phyloP scores from a whole-genome alignment of 106 monocot species.

The Dioscorea alata region DNA sequence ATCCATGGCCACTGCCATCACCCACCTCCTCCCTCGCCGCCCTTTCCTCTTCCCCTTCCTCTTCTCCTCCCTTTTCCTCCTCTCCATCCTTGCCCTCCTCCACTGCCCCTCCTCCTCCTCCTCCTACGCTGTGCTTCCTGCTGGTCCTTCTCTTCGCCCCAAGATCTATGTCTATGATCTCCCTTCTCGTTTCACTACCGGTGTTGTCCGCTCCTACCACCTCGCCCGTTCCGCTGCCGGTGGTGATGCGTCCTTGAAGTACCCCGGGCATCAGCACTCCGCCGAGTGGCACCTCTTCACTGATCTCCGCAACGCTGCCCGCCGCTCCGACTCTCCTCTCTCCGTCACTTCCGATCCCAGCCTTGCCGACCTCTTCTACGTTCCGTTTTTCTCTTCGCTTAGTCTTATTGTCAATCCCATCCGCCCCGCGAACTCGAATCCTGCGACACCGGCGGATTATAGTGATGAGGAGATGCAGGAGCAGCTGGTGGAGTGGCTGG shows the following conservation, averaged over 20 bases:
- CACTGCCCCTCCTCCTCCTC: conserved; percentile 1
- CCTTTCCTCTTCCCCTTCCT: conserved; percentile 4
- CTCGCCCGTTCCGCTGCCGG: conserved; percentile 32
- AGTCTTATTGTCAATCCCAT: conserved; percentile 79
- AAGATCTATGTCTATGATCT: conserved; percentile 88
- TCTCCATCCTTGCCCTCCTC: conserved; percentile 1
- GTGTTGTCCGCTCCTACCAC: conserved; percentile 68
- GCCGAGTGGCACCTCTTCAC: conserved; percentile 86
- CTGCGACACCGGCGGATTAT: conserved; percentile 1
- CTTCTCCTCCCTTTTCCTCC: not conserved
- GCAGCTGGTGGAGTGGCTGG: conserved; percentile 73
- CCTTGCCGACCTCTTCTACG: conserved; percentile 79
- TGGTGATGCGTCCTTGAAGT: conserved; percentile 18
- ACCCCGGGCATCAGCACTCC: conserved; percentile 95
- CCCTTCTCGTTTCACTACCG: conserved; percentile 71
- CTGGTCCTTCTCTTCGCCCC: conserved; percentile 13
- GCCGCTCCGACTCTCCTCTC: conserved; percentile 25
- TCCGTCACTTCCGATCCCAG: conserved; percentile 37
- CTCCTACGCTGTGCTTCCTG: not conserved
- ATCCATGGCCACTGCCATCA: conserved; percentile 11
- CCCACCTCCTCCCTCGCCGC: conserved; percentile 1
- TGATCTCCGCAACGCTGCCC: conserved; percentile 29
- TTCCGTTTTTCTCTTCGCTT: conserved; percentile 92
- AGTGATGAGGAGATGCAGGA: conserved; percentile 62
- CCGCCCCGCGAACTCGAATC: conserved; percentile 19